Evolutionary conservation across 805 yeast genomes (phyloP), one percentile per base, ranked within the genome.

Genomic region (Candida cerambycidarum): DNA sequence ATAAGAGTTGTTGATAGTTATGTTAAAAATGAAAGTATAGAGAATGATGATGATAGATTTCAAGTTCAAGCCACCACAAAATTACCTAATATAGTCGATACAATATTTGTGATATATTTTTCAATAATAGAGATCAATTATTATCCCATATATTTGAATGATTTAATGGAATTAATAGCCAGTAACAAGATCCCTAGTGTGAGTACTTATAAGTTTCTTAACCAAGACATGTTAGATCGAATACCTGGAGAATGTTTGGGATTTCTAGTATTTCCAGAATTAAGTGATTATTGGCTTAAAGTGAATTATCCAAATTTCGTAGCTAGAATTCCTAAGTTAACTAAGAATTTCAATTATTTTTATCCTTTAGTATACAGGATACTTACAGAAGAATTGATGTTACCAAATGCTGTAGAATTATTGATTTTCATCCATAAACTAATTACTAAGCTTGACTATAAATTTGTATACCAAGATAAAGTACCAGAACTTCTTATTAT

Each of bases 151-250:
- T 79, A 75, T 52, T 48, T 74, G 4, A 58, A 62, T 42, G 85
- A 82, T 54, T 57, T 79, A 13, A 52, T 79, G 17, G 51, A 55
- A 3, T 62, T 75, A 59, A 58, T 76, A 3, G 53, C 67, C 21
- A 51, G 62, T 2, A 75, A 75, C 38, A 61, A 64, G 24, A 58
- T 84, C 1, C 85, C 87, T 2, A 77, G 69, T 50, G 58, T 73
- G 48, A 69, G 62, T 39, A 67, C 77, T 45, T 59, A 14, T 60
- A 57, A 31, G 44, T 62, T 7, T 42, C 80, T 3, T 82, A 85
- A 7, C 51, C 54, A 21, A 36, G 47, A 1, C 53, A 69, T 57
- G 45, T 61, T 16, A 58, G 61, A 38, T 58, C 60, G 4, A 39
- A 47, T 80, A 24, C 77, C 80, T 2, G 27, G 21, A 7, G 37